Conservation (phyloP, 163 green algal species). For the Picocystis sp. region DNA sequence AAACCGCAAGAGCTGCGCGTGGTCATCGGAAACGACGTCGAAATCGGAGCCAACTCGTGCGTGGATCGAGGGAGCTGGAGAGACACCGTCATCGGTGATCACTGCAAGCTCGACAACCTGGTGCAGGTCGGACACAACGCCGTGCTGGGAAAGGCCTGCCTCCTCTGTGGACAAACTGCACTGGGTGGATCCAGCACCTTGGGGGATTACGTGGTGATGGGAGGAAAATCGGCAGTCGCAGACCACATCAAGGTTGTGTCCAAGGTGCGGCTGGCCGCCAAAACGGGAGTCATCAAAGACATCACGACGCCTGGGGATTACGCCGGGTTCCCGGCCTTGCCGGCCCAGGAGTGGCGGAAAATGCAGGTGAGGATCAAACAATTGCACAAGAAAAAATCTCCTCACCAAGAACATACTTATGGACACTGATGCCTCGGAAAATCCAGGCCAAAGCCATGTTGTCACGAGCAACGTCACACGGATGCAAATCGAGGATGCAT, state of each 20-base stretch:
- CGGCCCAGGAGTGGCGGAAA: too few species aligned
- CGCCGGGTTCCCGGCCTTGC: not conserved
- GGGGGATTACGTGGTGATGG: constrained; percentile 29
- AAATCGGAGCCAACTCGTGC: constrained; percentile 26
- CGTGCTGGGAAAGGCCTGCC: constrained; percentile 17
- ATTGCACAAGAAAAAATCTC: too few species aligned
- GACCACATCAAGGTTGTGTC: constrained; percentile 13
- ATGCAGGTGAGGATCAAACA: too few species aligned
- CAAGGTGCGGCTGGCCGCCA: constrained; percentile 5
- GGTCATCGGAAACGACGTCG: constrained; percentile 18
- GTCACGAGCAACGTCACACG: too few species aligned
- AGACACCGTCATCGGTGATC: constrained; percentile 24
- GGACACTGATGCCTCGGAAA: too few species aligned
- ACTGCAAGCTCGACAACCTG: constrained; percentile 27
- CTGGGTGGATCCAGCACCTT: constrained; percentile 22
- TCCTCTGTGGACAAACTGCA: constrained; percentile 22
- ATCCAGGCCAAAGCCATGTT: too few species aligned
- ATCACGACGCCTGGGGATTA: not conserved
- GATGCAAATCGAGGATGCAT: too few species aligned
- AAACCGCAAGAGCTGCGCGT: constrained; percentile 17
- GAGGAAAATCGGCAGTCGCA: constrained; percentile 18
- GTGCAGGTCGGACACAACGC: constrained; percentile 31
- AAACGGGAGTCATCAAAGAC: not conserved
- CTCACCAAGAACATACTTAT: too few species aligned
- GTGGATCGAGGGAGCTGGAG: constrained; percentile 26